Conservation (phyloP, 345 rosid genomes). For the Heritiera littoralis region DNA sequence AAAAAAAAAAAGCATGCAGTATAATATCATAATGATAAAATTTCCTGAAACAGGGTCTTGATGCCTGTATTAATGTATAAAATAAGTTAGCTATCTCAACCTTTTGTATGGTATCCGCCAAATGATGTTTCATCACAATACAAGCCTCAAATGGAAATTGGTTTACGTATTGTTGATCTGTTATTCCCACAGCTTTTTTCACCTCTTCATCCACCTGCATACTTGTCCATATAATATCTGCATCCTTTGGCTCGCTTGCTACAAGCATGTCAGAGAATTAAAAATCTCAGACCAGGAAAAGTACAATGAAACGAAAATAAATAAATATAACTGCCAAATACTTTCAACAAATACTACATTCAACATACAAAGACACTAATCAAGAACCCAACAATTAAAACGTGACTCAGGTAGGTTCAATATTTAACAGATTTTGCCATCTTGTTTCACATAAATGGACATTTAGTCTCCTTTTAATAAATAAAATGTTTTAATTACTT, state of each 20-base stretch:
- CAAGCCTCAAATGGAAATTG: slow-evolving; percentile 97
- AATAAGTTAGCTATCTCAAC: slow-evolving; percentile 32
- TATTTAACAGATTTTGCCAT: neutral
- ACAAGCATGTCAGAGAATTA: slow-evolving; percentile 19
- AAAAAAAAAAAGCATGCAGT: neutral
- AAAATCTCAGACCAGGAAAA: neutral
- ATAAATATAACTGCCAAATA: neutral
- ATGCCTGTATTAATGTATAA: neutral
- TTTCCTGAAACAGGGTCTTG: slow-evolving; percentile 8
- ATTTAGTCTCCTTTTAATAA: neutral
- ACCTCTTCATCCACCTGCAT: slow-evolving; percentile 81
- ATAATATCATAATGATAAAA: neutral
- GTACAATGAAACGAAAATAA: neutral
- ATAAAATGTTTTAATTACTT: neutral
- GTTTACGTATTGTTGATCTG: slow-evolving; percentile 69
- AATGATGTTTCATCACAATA: slow-evolving; percentile 97
- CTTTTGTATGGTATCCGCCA: slow-evolving; percentile 89
- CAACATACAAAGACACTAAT: neutral
- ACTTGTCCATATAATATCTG: slow-evolving; percentile 92
- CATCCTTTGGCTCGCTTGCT: slow-evolving; percentile 80
- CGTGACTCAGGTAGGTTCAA: neutral
- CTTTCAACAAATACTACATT: neutral
- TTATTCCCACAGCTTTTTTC: slow-evolving; percentile 71
- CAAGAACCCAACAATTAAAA: slow-evolving; percentile 10
- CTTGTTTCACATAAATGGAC: neutral